Percentiles rank a stretch among this genome's conserved stretches.
Conservation (phyloP, 2,329 filamentous ascomycete species). For the Sclerotinia nivalis region DNA sequence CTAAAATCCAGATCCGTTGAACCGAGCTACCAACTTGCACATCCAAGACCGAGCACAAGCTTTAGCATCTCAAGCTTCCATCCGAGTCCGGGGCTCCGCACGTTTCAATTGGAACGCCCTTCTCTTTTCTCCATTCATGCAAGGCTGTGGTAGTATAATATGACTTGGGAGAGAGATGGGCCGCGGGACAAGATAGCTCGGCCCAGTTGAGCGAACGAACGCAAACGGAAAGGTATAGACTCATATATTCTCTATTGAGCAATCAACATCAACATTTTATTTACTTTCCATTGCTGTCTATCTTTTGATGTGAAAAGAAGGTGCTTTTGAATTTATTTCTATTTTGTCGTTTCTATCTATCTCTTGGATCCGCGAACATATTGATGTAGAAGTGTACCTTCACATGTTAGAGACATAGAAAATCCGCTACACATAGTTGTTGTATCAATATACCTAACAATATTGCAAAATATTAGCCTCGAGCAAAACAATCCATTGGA, state of each 20-base stretch:
- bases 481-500: background rate
- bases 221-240: constrained; percentile 12
- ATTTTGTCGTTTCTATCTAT: background rate
- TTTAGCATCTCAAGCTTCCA: constrained; percentile 8
- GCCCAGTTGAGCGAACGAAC: constrained; percentile 11
- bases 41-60: constrained; percentile 20
- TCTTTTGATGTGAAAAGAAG: constrained; percentile 1
- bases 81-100: constrained; percentile 13
- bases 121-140: constrained; percentile 17
- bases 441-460: background rate
- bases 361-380: background rate
- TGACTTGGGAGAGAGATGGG: constrained; percentile 11
- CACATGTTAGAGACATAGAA: background rate
- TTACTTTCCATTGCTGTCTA: background rate
- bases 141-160: constrained; percentile 15
- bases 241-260: constrained; percentile 17
- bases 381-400: constrained; percentile 7
- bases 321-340: background rate
- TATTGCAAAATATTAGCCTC: background rate
- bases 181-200: constrained; percentile 22
- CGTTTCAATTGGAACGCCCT: constrained; percentile 9
- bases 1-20: constrained; percentile 18
- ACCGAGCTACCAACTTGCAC: constrained; percentile 21
- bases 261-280: background rate
- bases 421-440: background rate